Percentiles rank a stretch among this genome's conserved stretches.
Evolutionary conservation across 164 flowering plant species (phyloP).

Genomic region (Chimonanthus praecox): DNA sequence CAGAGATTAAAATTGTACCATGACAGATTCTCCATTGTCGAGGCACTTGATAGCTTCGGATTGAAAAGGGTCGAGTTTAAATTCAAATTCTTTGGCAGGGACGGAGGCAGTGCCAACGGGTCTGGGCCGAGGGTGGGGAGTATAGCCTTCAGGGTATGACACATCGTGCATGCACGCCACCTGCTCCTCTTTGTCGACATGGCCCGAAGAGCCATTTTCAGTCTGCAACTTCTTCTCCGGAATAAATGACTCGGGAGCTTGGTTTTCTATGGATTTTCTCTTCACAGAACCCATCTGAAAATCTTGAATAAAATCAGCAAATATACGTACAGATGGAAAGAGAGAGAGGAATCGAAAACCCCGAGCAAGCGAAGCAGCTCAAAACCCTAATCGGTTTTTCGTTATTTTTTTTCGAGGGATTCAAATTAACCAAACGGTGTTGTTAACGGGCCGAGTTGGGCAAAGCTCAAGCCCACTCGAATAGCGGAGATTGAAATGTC

Average conservation of each 20-base stretch:
- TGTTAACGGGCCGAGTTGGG: too few relatives aligned
- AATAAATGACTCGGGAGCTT: constrained; percentile 16
- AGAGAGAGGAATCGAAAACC: too few relatives aligned
- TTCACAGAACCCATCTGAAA: constrained; percentile 47
- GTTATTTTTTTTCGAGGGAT: too few relatives aligned
- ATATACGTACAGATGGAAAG: too few relatives aligned
- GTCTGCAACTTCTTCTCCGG: constrained; percentile 45
- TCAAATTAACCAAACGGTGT: too few relatives aligned
- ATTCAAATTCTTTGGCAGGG: constrained; percentile 84
- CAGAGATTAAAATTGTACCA: constrained; percentile 36
- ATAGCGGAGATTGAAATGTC: too few relatives aligned
- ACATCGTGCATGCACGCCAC: constrained; percentile 82
- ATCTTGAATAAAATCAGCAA: too few relatives aligned
- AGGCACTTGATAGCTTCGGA: constrained; percentile 85
- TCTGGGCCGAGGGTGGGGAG: constrained; percentile 14
- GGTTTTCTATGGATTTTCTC: constrained; percentile 49
- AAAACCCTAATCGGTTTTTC: too few relatives aligned
- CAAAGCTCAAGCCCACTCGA: too few relatives aligned
- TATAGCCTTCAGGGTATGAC: constrained; percentile 67
- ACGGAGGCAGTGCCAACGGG: not conserved
- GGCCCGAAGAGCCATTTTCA: constrained; percentile 16
- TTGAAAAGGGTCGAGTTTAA: constrained; percentile 88
- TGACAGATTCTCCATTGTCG: constrained; percentile 76
- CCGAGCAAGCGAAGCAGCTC: too few relatives aligned
- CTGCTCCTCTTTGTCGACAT: constrained; percentile 20